Evolutionary conservation across 1,139 yeast species (phyloP).

Genomic region (Suhomyces atakaporum): DNA sequence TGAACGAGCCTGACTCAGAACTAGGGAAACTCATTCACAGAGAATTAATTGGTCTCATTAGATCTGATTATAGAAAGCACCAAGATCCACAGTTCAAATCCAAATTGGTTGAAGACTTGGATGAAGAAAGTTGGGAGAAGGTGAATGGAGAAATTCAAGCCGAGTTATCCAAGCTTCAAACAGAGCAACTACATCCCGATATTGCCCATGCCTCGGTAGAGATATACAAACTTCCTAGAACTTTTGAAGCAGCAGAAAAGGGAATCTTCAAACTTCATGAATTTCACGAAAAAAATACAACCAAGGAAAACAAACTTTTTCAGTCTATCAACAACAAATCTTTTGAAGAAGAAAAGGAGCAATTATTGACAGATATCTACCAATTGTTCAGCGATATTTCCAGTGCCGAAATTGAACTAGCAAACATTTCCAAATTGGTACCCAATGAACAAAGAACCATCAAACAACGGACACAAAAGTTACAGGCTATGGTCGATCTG

Average conservation of each 20-base stretch:
- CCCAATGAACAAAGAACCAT: slow-evolving; percentile 34
- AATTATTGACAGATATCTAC: slow-evolving; percentile 25
- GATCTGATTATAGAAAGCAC: slow-evolving; percentile 49
- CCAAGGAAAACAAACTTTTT: slow-evolving; percentile 8
- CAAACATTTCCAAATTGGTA: slow-evolving; percentile 19
- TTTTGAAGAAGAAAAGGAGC: slow-evolving; percentile 24
- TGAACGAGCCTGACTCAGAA: slow-evolving; percentile 17
- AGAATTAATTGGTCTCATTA: slow-evolving; percentile 42
- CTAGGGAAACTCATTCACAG: slow-evolving; percentile 27
- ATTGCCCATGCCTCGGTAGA: slow-evolving; percentile 9
- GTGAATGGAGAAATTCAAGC: slow-evolving; percentile 33
- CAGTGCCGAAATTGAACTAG: slow-evolving; percentile 26
- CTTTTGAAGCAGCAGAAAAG: slow-evolving; percentile 18
- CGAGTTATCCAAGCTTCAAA: slow-evolving; percentile 19
- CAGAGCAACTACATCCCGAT: slow-evolving; percentile 12
- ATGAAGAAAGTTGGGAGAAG: slow-evolving; percentile 30
- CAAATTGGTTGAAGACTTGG: slow-evolving; percentile 40
- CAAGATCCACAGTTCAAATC: slow-evolving; percentile 25
- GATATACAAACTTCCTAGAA: slow-evolving; percentile 15
- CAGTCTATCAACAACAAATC: slow-evolving; percentile 7
- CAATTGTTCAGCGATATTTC: slow-evolving; percentile 25
- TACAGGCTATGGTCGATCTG: slow-evolving; percentile 42
- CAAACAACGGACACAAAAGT: slow-evolving; percentile 25
- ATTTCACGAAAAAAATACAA: slow-evolving; percentile 14
- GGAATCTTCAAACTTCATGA: slow-evolving; percentile 19